These are phyloP conservation scores for Ogataea trehaloabstinens DNA, from an alignment of 805 yeast species.

Conservation along the genomic window DNA sequence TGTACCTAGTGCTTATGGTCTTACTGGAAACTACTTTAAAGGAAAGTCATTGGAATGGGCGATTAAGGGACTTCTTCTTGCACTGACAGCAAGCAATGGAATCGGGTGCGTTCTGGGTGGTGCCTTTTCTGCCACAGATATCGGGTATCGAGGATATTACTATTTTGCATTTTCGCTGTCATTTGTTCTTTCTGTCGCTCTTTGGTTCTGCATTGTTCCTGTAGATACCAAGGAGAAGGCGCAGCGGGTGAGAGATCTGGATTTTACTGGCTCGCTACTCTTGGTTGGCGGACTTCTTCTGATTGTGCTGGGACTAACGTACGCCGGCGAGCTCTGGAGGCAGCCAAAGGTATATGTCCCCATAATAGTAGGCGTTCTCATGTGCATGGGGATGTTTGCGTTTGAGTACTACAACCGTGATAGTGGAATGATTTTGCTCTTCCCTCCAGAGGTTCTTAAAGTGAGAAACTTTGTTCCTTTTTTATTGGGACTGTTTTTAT, in stretches of 20 bases:
- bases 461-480: constrained; percentile 24
- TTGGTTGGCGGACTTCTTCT: constrained; percentile 37
- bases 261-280: constrained; percentile 33
- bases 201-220: constrained; percentile 27
- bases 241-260: constrained; percentile 29
- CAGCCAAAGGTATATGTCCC: constrained; percentile 29
- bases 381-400: not conserved
- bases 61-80: constrained; percentile 13
- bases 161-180: constrained; percentile 37
- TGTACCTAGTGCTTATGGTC: constrained; percentile 30
- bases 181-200: constrained; percentile 16
- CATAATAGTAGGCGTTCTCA: not conserved
- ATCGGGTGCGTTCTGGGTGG: constrained; percentile 44
- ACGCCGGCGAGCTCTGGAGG: constrained; percentile 43
- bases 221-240: constrained; percentile 27
- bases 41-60: constrained; percentile 14
- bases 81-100: constrained; percentile 27
- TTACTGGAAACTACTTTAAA: constrained; percentile 20
- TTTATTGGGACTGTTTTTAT: constrained; percentile 10
- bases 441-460: constrained; percentile 21
- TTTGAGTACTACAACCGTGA: constrained; percentile 15
- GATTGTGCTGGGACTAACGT: constrained; percentile 32
- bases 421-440: constrained; percentile 17
- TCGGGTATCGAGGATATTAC: constrained; percentile 41
- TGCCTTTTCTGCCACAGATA: constrained; percentile 35